Evolutionary conservation across 1,284 basidiomycete genomes (phyloP).

Genomic region (Mycena sp.): DNA sequence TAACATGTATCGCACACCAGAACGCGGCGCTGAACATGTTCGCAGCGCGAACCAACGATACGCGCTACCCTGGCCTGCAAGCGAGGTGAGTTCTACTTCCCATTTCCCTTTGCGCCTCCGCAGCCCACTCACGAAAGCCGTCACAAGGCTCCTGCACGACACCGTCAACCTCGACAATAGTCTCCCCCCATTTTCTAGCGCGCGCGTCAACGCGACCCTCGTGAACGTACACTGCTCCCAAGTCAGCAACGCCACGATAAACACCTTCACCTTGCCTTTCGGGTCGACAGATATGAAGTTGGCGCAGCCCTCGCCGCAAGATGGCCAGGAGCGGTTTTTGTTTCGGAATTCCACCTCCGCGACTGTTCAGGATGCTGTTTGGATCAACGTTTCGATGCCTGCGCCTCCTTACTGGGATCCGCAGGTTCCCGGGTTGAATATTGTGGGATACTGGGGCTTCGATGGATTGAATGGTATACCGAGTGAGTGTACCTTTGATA

Average conservation of each 20-base stretch:
- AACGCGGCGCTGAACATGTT: conserved; percentile 11
- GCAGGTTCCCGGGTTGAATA: neutral
- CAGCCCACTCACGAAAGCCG: neutral
- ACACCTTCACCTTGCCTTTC: conserved; percentile 3
- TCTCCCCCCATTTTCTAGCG: neutral
- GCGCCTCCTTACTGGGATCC: neutral
- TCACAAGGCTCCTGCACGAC: conserved; percentile 11
- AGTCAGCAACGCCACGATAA: conserved; percentile 11
- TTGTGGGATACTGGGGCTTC: neutral
- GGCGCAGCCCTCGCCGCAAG: neutral
- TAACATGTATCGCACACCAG: neutral
- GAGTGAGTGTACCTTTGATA: neutral
- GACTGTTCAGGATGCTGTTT: neutral
- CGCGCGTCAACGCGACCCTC: conserved; percentile 10
- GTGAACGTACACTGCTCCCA: conserved; percentile 18
- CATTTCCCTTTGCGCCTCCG: neutral
- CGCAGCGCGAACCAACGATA: conserved; percentile 4
- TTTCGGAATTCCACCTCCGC: neutral
- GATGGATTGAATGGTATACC: neutral
- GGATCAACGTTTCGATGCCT: conserved; percentile 16
- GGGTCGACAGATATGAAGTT: conserved; percentile 1
- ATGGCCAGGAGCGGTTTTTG: neutral
- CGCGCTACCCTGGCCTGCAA: conserved; percentile 9
- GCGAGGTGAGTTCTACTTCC: neutral
- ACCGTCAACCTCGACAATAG: neutral